Evolutionary conservation across 2,329 filamentous ascomycete genomes (phyloP).

Genomic region (Neonectria coccinea): DNA sequence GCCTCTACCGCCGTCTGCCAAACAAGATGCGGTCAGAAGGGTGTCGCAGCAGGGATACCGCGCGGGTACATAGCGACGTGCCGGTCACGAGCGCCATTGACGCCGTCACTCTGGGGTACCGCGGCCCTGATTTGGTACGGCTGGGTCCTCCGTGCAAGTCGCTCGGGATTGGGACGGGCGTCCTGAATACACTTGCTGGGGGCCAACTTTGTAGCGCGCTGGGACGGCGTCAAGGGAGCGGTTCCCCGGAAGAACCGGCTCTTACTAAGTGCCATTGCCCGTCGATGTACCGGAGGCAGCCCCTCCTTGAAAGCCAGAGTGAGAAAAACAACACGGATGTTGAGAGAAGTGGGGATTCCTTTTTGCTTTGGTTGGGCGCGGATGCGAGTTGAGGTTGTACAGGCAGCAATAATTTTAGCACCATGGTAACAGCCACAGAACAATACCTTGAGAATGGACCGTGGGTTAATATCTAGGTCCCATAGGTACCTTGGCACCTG

Average conservation of each 20-base stretch:
- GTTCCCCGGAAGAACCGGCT: constrained; percentile 26
- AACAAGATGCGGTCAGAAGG: constrained; percentile 42
- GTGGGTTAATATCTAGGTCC: neutral
- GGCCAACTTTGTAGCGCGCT: constrained; percentile 5
- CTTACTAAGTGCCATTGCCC: neutral
- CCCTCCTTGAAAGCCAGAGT: neutral
- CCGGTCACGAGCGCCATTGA: neutral
- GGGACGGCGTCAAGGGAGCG: constrained; percentile 16
- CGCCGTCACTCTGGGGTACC: constrained; percentile 15
- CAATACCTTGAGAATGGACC: neutral
- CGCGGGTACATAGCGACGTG: constrained; percentile 14
- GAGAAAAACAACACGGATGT: too few relatives aligned
- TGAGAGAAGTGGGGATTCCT: neutral
- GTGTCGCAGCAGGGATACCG: constrained; percentile 36
- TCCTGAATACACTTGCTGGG: constrained; percentile 1
- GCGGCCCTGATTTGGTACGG: neutral
- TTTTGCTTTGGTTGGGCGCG: constrained; percentile 8
- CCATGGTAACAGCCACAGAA: neutral
- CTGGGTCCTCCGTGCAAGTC: neutral
- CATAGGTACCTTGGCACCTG: constrained; percentile 3
- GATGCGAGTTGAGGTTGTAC: constrained; percentile 4
- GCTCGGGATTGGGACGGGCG: constrained; percentile 9
- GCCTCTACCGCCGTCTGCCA: constrained; percentile 19
- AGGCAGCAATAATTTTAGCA: too few relatives aligned
- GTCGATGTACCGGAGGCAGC: neutral